Evolutionary conservation across 257 asterid species (phyloP).

Genomic region (Nicotiana paniculata): DNA sequence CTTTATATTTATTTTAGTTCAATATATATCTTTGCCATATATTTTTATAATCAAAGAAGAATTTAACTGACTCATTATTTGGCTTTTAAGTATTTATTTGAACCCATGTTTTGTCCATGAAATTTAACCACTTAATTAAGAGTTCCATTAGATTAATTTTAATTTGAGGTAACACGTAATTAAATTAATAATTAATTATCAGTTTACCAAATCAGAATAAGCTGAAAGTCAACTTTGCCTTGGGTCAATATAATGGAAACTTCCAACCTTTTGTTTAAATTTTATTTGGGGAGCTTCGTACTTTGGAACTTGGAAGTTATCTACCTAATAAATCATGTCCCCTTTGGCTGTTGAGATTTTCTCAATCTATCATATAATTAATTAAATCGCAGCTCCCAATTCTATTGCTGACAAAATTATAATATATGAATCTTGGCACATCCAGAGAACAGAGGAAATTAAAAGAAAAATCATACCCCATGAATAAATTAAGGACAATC

Average conservation of each 20-base stretch:
- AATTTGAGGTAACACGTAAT: neutral
- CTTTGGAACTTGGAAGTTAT: neutral
- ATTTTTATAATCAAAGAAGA: no score
- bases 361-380: neutral
- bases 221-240: slow-evolving; percentile 7
- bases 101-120: neutral
- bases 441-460: neutral
- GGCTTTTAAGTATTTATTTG: no score
- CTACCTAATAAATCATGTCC: neutral
- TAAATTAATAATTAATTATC: neutral
- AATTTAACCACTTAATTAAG: neutral
- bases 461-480: neutral
- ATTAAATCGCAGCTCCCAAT: neutral
- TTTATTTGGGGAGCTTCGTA: neutral
- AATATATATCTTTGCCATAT: neutral
- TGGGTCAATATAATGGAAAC: slow-evolving; percentile 9
- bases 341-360: neutral
- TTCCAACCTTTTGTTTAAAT: neutral
- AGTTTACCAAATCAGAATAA: neutral
- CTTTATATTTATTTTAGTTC: no score
- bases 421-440: neutral
- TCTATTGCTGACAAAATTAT: neutral
- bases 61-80: no score
- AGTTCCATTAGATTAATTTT: neutral
- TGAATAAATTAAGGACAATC: neutral